Conservation (phyloP, 345 rosid genomes). For the Hypericum androsaemum region DNA sequence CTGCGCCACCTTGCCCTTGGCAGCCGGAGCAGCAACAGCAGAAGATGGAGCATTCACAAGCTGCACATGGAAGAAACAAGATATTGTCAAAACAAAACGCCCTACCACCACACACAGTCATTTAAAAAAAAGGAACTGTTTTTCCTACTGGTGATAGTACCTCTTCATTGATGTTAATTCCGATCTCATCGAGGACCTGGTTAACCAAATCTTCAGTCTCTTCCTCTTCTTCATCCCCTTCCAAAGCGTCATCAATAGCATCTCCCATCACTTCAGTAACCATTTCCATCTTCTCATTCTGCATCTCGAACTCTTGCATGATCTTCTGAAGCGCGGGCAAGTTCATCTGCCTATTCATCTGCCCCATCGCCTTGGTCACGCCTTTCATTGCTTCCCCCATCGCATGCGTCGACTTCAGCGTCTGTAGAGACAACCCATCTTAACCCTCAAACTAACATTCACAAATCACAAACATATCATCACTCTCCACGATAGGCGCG, state of each 20-base stretch:
- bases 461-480: neutral
- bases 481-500: no score
- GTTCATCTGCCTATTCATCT: slow-evolving; percentile 7
- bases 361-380: neutral
- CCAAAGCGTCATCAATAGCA: slow-evolving; percentile 2
- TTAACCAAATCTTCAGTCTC: slow-evolving; percentile 1
- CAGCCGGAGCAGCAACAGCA: neutral
- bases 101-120: no score
- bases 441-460: neutral
- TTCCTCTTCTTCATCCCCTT: slow-evolving; percentile 2
- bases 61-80: neutral
- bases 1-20: neutral
- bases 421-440: neutral
- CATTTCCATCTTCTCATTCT: slow-evolving; percentile 3
- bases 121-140: neutral
- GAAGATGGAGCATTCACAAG: slow-evolving; percentile 1
- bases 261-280: slow-evolving; percentile 3
- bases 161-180: neutral
- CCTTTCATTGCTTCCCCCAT: neutral
- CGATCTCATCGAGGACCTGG: slow-evolving; percentile 3
- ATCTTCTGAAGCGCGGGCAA: slow-evolving; percentile 2
- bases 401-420: slow-evolving; percentile 2
- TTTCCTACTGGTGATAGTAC: neutral
- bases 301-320: slow-evolving; percentile 2
- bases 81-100: neutral